These are phyloP conservation scores for Pythium aphanidermatum DNA, from an alignment of 352 stramenopile genomes.

Conservation along the genomic window DNA sequence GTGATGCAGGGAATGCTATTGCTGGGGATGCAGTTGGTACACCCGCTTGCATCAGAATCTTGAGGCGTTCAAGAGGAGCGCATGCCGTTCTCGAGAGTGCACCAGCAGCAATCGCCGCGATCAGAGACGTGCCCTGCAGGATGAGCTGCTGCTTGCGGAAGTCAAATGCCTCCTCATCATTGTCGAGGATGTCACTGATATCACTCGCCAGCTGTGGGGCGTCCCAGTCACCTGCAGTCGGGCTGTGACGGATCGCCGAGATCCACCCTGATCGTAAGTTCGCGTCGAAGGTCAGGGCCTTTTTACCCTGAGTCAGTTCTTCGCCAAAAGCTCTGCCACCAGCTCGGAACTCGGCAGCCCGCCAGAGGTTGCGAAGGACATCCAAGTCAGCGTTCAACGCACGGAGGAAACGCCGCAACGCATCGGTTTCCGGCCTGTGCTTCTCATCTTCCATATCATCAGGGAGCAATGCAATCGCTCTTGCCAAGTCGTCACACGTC, in stretches of 20 bases:
- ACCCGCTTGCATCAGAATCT: slow-evolving; percentile 74
- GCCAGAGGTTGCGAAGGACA: slow-evolving; percentile 56
- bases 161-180: slow-evolving; percentile 18
- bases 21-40: slow-evolving; percentile 14
- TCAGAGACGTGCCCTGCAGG: slow-evolving; percentile 44
- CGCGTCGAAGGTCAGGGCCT: slow-evolving; percentile 55
- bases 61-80: slow-evolving; percentile 72
- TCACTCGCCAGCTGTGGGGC: slow-evolving; percentile 30
- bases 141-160: slow-evolving; percentile 20
- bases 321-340: slow-evolving; percentile 23
- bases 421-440: slow-evolving; percentile 15
- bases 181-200: slow-evolving; percentile 8
- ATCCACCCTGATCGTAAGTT: slow-evolving; percentile 73
- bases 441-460: slow-evolving; percentile 14
- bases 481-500: slow-evolving; percentile 66
- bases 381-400: slow-evolving; percentile 45
- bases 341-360: slow-evolving; percentile 57
- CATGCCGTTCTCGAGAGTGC: slow-evolving; percentile 52
- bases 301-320: slow-evolving; percentile 24
- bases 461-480: slow-evolving; percentile 35
- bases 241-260: slow-evolving; percentile 64
- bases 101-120: slow-evolving; percentile 60
- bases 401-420: slow-evolving; percentile 39
- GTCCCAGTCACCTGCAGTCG: slow-evolving; percentile 54
- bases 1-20: neutral